These are phyloP conservation scores for Ceratocystis cubensis DNA, from an alignment of 2,329 filamentous ascomycete genomes.

Conservation along the genomic window DNA sequence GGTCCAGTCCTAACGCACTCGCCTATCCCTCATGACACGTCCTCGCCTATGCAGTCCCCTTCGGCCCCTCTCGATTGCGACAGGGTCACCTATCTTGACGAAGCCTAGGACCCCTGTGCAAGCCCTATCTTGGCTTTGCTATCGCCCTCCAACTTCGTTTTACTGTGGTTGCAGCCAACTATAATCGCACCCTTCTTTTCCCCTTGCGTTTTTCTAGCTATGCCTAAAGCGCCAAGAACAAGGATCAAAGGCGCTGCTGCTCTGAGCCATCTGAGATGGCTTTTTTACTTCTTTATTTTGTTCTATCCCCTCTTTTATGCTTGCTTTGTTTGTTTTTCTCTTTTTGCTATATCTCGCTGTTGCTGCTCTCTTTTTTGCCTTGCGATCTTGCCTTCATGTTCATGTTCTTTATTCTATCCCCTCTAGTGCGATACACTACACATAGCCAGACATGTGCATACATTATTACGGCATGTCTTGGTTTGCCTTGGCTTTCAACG, in stretches of 20 bases:
- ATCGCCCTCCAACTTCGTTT: no score
- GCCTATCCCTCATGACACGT: no score
- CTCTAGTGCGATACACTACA: neutral
- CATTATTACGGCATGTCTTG: neutral
- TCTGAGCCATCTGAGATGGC: neutral
- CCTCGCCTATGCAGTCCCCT: no score
- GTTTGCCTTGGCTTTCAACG: neutral
- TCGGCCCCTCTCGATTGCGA: no score
- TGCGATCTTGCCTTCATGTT: neutral
- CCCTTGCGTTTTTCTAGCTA: neutral
- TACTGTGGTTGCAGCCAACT: no score
- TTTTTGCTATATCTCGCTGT: neutral
- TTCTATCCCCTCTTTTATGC: conserved; percentile 19
- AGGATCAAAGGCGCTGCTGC: neutral
- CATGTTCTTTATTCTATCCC: neutral
- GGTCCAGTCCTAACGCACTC: neutral
- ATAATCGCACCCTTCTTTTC: neutral
- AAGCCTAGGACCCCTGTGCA: no score
- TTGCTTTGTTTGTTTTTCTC: neutral
- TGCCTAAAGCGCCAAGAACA: neutral
- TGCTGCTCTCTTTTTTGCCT: neutral
- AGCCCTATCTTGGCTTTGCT: no score
- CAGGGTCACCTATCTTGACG: no score
- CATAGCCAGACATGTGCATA: no score
- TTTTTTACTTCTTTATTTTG: neutral